phyloP scores from a whole-genome alignment of 192 early-diverging fungal genomes.

The Coemansia pectinata region DNA sequence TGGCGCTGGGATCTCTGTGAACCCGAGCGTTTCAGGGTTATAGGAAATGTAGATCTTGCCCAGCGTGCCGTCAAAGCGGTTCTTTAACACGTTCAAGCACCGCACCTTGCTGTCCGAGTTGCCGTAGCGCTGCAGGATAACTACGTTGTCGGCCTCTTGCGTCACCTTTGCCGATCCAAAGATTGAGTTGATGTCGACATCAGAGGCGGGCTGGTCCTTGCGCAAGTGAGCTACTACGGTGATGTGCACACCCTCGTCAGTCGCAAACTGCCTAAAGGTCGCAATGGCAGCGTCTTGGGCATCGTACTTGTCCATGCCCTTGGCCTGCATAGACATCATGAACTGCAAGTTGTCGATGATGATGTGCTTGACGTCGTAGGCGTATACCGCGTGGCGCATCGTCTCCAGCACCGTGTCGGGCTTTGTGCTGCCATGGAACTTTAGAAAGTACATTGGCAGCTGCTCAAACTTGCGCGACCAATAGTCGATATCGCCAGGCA shows the following conservation, averaged over 20 bases:
- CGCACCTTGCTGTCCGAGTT: conserved; percentile 41
- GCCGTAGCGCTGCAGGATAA: conserved; percentile 62
- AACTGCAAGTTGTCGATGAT: conserved; percentile 78
- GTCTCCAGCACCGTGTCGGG: conserved; percentile 65
- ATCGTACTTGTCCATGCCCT: conserved; percentile 64
- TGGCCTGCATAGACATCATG: conserved; percentile 68
- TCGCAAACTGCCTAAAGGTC: conserved; percentile 66
- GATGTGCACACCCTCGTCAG: conserved; percentile 68
- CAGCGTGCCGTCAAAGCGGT: conserved; percentile 70
- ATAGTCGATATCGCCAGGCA: conserved; percentile 57
- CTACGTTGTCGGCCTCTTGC: conserved; percentile 77
- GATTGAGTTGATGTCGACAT: conserved; percentile 67
- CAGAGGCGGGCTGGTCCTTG: conserved; percentile 59
- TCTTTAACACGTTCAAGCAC: conserved; percentile 67
- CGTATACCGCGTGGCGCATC: conserved; percentile 67
- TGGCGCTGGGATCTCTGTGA: conserved; percentile 46
- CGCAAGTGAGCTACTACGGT: conserved; percentile 71
- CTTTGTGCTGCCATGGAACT: conserved; percentile 72
- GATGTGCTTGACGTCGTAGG: conserved; percentile 70
- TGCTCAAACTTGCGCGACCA: conserved; percentile 68
- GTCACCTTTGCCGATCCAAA: conserved; percentile 76
- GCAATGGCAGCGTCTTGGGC: conserved; percentile 68
- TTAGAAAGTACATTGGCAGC: conserved; percentile 72
- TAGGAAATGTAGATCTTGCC: conserved; percentile 59
- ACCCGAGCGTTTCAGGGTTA: conserved; percentile 29